These are phyloP conservation scores for Phytophthora hibernalis DNA, from an alignment of 352 stramenopile genomes.

Conservation along the genomic window DNA sequence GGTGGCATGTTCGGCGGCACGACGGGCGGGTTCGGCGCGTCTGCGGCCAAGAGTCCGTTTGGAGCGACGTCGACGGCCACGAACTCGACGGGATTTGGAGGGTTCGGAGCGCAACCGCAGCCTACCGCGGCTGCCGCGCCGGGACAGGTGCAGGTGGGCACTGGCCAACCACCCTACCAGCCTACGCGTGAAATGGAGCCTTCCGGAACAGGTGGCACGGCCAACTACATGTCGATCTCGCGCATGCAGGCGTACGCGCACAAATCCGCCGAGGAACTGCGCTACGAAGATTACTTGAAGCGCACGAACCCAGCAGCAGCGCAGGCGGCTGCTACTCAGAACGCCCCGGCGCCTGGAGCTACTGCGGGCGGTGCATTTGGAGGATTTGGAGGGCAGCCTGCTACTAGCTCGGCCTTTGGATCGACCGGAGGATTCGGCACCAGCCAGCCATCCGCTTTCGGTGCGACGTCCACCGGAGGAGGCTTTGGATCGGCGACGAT, in stretches of 20 bases:
- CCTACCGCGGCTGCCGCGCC: constrained; percentile 22
- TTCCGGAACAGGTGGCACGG: constrained; percentile 59
- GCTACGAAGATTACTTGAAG: constrained; percentile 85
- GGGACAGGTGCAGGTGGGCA: constrained; percentile 67
- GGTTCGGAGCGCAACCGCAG: constrained; percentile 49
- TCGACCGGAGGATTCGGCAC: constrained; percentile 43
- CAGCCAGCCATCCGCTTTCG: constrained; percentile 46
- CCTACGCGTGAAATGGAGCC: constrained; percentile 68
- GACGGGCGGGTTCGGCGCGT: constrained; percentile 44
- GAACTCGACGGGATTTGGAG: constrained; percentile 40
- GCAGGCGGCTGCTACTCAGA: constrained; percentile 51
- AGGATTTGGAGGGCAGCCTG: constrained; percentile 40
- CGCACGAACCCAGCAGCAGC: constrained; percentile 64
- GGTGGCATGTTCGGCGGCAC: constrained; percentile 57
- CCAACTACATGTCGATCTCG: constrained; percentile 74
- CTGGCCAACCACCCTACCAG: constrained; percentile 75
- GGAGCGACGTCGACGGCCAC: constrained; percentile 42
- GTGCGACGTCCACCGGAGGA: constrained; percentile 37
- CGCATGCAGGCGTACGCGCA: constrained; percentile 74
- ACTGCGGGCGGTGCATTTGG: constrained; percentile 55
- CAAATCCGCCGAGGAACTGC: constrained; percentile 80
- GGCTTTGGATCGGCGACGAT: constrained; percentile 44
- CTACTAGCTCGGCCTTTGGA: constrained; percentile 53
- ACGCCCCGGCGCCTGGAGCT: constrained; percentile 44
- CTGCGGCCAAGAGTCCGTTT: constrained; percentile 59